These are phyloP conservation scores for Acidomyces sp. DNA, from an alignment of 495 filamentous ascomycete genomes.

Conservation along the genomic window DNA sequence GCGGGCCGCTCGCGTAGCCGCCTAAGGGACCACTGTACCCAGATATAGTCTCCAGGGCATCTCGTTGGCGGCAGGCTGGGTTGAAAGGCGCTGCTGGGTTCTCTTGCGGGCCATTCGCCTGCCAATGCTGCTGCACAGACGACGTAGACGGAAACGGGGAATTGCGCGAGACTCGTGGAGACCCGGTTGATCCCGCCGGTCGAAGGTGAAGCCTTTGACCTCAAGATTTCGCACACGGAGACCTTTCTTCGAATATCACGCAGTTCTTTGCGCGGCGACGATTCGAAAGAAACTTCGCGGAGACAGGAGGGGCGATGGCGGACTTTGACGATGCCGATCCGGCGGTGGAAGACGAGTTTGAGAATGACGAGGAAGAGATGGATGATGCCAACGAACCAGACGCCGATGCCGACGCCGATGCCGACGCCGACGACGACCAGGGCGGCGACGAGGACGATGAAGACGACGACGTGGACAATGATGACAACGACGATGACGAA, in stretches of 20 bases:
- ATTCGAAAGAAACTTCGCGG: not conserved
- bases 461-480: conserved; percentile 50
- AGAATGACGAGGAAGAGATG: conserved; percentile 36
- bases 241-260: too few relatives aligned
- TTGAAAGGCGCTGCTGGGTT: too few relatives aligned
- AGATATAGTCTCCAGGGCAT: too few relatives aligned
- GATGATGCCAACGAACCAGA: conserved; percentile 39
- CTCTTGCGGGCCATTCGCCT: too few relatives aligned
- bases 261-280: not conserved
- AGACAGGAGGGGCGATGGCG: conserved; percentile 22
- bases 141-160: not conserved
- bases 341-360: conserved; percentile 26
- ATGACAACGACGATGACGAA: conserved; percentile 45
- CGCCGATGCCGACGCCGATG: conserved; percentile 28
- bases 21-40: too few relatives aligned
- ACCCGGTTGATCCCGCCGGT: conserved; percentile 7
- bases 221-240: too few relatives aligned
- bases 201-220: too few relatives aligned
- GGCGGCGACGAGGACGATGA: conserved; percentile 48
- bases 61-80: too few relatives aligned
- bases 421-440: conserved; percentile 30
- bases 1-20: too few relatives aligned
- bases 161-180: not conserved
- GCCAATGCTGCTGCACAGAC: conserved; percentile 8
- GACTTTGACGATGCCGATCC: conserved; percentile 31